These are phyloP conservation scores for Claviceps arundinis DNA, from an alignment of 2,329 filamentous ascomycete species.

Conservation along the genomic window DNA sequence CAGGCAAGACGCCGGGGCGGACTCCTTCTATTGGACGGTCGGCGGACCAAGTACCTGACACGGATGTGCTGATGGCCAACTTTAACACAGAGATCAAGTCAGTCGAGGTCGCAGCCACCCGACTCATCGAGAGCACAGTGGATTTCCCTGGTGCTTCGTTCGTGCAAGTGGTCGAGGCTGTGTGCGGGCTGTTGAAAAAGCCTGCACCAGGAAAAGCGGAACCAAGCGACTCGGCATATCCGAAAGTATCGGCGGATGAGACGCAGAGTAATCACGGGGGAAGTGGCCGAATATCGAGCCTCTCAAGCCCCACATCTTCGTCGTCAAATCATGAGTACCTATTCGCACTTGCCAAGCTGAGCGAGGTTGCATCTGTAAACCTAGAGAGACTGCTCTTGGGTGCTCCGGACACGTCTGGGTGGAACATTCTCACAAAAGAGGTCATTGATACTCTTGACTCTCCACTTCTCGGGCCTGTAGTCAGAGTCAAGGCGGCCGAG, in stretches of 20 bases:
- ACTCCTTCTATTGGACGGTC: constrained; percentile 34
- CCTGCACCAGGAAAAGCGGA: constrained; percentile 13
- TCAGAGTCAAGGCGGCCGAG: constrained; percentile 48
- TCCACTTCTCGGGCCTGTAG: constrained; percentile 31
- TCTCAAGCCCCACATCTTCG: constrained; percentile 29
- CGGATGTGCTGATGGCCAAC: constrained; percentile 42
- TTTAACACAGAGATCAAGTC: constrained; percentile 73
- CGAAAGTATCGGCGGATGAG: constrained; percentile 10
- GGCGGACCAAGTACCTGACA: constrained; percentile 34
- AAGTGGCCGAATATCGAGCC: constrained; percentile 33
- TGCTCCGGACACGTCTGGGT: constrained; percentile 57
- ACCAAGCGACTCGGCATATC: constrained; percentile 6
- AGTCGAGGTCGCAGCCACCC: constrained; percentile 74
- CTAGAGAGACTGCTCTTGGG: constrained; percentile 59
- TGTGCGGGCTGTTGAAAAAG: constrained; percentile 55
- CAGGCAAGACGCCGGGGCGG: constrained; percentile 39
- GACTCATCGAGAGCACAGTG: constrained; percentile 80
- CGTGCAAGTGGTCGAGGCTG: constrained; percentile 58
- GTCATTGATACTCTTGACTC: constrained; percentile 39
- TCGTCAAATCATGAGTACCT: constrained; percentile 48
- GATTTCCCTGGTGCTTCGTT: constrained; percentile 83
- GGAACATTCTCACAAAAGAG: constrained; percentile 51
- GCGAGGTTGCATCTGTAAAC: constrained; percentile 61
- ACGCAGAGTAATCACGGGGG: constrained; percentile 22
- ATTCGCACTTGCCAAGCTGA: constrained; percentile 60